These are phyloP conservation scores for Saccharomyces paradoxus DNA, from an alignment of 805 yeast genomes.

Conservation along the genomic window DNA sequence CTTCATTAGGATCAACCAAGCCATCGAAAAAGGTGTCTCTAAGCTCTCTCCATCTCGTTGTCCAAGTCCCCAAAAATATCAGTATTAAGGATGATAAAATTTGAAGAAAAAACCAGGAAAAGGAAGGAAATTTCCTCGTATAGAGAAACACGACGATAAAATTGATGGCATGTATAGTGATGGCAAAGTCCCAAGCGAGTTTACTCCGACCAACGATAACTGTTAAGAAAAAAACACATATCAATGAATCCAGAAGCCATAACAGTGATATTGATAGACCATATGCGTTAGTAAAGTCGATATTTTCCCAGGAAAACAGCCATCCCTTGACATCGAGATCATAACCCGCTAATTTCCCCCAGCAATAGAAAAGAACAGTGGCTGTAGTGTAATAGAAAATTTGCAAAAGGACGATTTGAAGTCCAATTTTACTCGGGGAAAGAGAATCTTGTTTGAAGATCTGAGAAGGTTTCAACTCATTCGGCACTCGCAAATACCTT, in stretches of 20 bases:
- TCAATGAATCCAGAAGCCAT: slow-evolving; percentile 77
- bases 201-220: slow-evolving; percentile 87
- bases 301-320: slow-evolving; percentile 73
- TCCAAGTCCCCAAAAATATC: slow-evolving; percentile 79
- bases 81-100: slow-evolving; percentile 55
- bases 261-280: slow-evolving; percentile 67
- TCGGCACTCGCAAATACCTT: slow-evolving; percentile 25
- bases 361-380: slow-evolving; percentile 50
- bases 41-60: slow-evolving; percentile 85
- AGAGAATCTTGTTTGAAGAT: slow-evolving; percentile 35
- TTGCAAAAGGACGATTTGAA: slow-evolving; percentile 75
- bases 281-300: slow-evolving; percentile 65
- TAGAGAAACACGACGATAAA: slow-evolving; percentile 59
- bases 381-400: slow-evolving; percentile 73
- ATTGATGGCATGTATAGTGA: slow-evolving; percentile 84
- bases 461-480: slow-evolving; percentile 24
- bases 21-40: slow-evolving; percentile 86
- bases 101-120: slow-evolving; percentile 84
- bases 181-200: slow-evolving; percentile 91
- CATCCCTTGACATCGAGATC: slow-evolving; percentile 51
- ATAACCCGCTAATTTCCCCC: slow-evolving; percentile 64
- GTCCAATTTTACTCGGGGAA: slow-evolving; percentile 50
- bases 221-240: slow-evolving; percentile 79
- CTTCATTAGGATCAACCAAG: slow-evolving; percentile 48
- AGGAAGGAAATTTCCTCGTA: slow-evolving; percentile 60